Conservation (phyloP, 768 basidiomycete species). For the Rossbeevera mucosa region DNA sequence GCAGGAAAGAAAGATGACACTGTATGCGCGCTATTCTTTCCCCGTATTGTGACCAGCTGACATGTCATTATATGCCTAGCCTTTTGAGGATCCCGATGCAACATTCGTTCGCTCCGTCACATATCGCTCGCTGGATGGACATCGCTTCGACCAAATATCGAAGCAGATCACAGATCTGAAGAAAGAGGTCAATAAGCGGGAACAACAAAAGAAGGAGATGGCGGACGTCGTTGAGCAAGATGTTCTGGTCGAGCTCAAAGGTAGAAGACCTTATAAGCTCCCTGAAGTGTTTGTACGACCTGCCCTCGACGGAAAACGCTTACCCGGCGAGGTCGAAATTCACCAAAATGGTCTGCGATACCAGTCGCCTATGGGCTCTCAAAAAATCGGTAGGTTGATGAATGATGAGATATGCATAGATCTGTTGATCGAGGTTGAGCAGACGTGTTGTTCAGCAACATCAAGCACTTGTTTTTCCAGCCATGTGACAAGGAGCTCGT, state of each 20-base stretch:
- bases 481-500: constrained; percentile 95
- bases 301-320: constrained; percentile 88
- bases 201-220: constrained; percentile 97
- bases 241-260: constrained; percentile 81
- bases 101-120: constrained; percentile 95
- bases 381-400: constrained; percentile 74
- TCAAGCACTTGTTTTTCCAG: constrained; percentile 99
- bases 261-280: constrained; percentile 78
- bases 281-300: constrained; percentile 92
- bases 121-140: constrained; percentile 85
- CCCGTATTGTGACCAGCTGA: constrained; percentile 3
- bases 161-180: constrained; percentile 94
- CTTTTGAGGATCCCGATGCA: constrained; percentile 94
- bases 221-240: constrained; percentile 98
- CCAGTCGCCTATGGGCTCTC: constrained; percentile 77
- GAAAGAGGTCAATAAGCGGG: constrained; percentile 95
- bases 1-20: constrained; percentile 99
- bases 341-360: constrained; percentile 97
- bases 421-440: constrained; percentile 4
- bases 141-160: constrained; percentile 83
- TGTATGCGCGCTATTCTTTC: constrained; percentile 38
- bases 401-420: neutral
- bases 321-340: constrained; percentile 97
- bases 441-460: constrained; percentile 95
- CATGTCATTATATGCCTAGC: constrained; percentile 39